Percentiles rank a stretch among this genome's conserved stretches.
phyloP scores from a whole-genome alignment of 306 rosid genomes.

The Albizia julibrissin region DNA sequence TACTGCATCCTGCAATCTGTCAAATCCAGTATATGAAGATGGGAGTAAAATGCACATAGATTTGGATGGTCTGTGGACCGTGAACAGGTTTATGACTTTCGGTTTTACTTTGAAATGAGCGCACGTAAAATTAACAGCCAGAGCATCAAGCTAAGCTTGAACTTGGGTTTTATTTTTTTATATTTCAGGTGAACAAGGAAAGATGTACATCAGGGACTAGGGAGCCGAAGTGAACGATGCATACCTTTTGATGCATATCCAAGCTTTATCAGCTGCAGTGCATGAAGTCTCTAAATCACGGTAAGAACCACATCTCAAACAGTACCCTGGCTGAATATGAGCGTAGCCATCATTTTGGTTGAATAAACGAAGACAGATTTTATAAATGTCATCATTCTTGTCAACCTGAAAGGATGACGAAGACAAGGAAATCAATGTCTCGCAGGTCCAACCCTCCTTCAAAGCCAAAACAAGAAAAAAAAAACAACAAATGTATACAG shows the following conservation, averaged over 20 bases:
- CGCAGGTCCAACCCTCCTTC: neutral
- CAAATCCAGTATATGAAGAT: constrained; percentile 17
- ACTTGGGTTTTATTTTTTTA: constrained; percentile 13
- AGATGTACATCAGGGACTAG: constrained; percentile 14
- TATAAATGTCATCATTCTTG: constrained; percentile 42
- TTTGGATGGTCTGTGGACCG: constrained; percentile 15
- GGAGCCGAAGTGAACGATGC: constrained; percentile 21
- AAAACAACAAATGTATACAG: neutral
- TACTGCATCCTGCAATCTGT: constrained; percentile 70
- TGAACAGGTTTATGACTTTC: neutral
- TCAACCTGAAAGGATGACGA: constrained; percentile 45
- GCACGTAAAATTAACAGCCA: constrained; percentile 14
- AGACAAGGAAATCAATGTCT: neutral
- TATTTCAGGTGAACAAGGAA: constrained; percentile 27
- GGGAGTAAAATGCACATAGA: neutral
- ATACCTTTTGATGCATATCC: constrained; percentile 57
- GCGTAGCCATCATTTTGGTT: constrained; percentile 38
- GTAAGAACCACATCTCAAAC: constrained; percentile 74
- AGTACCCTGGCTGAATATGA: constrained; percentile 55
- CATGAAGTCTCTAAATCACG: constrained; percentile 59
- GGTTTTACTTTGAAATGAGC: constrained; percentile 12
- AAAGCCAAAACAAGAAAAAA: neutral
- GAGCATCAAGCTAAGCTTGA: constrained; percentile 27
- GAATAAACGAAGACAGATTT: constrained; percentile 30
- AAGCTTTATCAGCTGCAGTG: constrained; percentile 51